A percentile compares a stretch with the other conserved stretches of the same genome.
phyloP scores from a whole-genome alignment of 106 monocot species.

The Acanthochlamys bracteata region DNA sequence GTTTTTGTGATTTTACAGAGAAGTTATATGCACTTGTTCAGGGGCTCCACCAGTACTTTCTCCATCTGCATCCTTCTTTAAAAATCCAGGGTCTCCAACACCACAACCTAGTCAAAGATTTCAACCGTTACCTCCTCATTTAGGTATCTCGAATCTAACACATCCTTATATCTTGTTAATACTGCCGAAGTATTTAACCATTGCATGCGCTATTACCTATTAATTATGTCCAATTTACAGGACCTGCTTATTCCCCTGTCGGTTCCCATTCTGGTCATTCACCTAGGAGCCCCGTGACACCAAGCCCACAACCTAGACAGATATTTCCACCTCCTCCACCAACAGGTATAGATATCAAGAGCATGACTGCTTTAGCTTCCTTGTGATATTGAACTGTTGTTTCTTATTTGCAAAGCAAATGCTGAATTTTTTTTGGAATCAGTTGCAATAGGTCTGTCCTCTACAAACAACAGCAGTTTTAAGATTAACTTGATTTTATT shows the following conservation, averaged over 20 bases:
- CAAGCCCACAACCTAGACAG: constrained; percentile 21
- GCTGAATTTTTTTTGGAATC: too few species aligned
- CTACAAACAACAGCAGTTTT: too few species aligned
- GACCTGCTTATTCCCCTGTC: constrained; percentile 28
- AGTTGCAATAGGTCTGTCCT: too few species aligned
- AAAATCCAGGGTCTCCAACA: constrained; percentile 20
- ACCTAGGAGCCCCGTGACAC: constrained; percentile 16
- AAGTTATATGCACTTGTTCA: not conserved
- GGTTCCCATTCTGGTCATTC: constrained; percentile 33
- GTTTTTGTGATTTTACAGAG: not conserved
- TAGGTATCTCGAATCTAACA: not conserved
- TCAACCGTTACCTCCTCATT: constrained; percentile 5
- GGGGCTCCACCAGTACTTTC: constrained; percentile 29
- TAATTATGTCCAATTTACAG: constrained; percentile 24
- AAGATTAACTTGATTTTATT: not conserved
- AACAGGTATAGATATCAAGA: not conserved
- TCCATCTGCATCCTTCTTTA: constrained; percentile 23
- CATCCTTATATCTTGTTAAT: not conserved
- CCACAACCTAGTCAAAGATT: constrained; percentile 24
- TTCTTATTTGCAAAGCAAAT: not conserved
- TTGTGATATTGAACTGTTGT: not conserved
- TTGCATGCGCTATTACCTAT: not conserved
- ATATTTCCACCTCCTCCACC: constrained; percentile 83
- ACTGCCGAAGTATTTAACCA: not conserved
- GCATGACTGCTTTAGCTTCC: too few species aligned